phyloP scores from a whole-genome alignment of 2,329 filamentous ascomycete species.

The Xylariomycetidae sp. region DNA sequence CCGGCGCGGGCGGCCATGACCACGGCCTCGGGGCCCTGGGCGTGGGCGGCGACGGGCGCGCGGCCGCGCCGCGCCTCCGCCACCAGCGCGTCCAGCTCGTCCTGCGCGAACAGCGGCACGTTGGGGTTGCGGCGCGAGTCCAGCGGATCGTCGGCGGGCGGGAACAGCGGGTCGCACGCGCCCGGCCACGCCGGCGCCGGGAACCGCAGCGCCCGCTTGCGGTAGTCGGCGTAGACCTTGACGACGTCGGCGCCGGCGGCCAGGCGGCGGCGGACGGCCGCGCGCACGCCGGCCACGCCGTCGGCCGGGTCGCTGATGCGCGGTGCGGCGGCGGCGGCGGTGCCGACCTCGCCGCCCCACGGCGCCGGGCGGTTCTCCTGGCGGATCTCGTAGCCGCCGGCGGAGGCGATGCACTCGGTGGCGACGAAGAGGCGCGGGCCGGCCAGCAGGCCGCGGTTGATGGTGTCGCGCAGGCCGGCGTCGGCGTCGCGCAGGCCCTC shows the following conservation, averaged over 20 bases:
- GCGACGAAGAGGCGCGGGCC: constrained; percentile 52
- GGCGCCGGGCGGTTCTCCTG: constrained; percentile 41
- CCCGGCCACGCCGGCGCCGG: constrained; percentile 25
- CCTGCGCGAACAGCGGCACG: constrained; percentile 39
- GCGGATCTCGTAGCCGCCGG: constrained; percentile 42
- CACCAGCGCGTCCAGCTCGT: constrained; percentile 45
- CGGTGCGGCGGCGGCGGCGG: constrained; percentile 22
- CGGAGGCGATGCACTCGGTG: constrained; percentile 43
- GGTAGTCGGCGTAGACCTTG: constrained; percentile 47
- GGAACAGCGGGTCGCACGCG: constrained; percentile 27
- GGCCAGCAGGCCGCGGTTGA: constrained; percentile 47
- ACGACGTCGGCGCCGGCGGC: constrained; percentile 44
- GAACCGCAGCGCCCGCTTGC: constrained; percentile 36
- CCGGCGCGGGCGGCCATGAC: constrained; percentile 40
- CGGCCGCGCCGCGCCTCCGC: constrained; percentile 35
- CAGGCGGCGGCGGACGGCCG: constrained; percentile 39
- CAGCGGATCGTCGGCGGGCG: constrained; percentile 23
- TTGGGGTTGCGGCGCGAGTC: constrained; percentile 31
- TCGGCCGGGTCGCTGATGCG: constrained; percentile 39
- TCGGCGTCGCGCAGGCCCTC: constrained; percentile 46
- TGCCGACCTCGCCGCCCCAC: background rate
- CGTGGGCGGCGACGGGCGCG: constrained; percentile 38
- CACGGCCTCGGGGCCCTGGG: constrained; percentile 34
- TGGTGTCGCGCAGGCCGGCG: constrained; percentile 43
- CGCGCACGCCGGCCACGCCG: constrained; percentile 38